Evolutionary conservation across 1,284 basidiomycete genomes (phyloP), one percentile per base, ranked within the genome.

Genomic region (Melampsora americana): DNA sequence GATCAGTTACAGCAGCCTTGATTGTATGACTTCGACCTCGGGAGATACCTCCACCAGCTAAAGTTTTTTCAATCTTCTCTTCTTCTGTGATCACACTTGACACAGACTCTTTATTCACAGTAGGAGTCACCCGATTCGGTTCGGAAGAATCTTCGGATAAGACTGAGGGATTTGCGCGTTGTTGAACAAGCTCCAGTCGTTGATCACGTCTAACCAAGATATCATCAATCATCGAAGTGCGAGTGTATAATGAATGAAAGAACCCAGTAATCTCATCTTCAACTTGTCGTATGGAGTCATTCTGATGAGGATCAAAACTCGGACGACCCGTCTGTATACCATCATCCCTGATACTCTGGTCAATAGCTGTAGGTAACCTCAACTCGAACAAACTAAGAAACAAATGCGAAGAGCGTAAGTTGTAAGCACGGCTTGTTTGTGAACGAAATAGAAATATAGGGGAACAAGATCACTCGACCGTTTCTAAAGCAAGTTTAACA

Each of bases 371-470:
- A 28, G 60, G 60, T 35, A 62, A 62, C 60, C 60, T 62, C 20
- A 62, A 28, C 18, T 62, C 60, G 32, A 62, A 62, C 60, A 62
- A 62, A 62, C 60, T 62, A 62, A 62, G 28, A 62, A 28, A 28
- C 30, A 32, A 62, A 62, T 6, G 26, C 3, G 16, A 35, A 62
- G 26, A 42, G 14, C 16, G 50, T 53, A 18, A 53, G 53, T 28
- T n/a, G 18, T 28, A n/a, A 23, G n/a, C 53, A 56, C 9, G 50
- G 23, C 14, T 26, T 35, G 3, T 3, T 35, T 35, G 35, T 61
- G n/a, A 62, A 62, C 32, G 11, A n/a, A 62, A 32, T 3, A 62
- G 28, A 62, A 62, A 62, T 5, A 62, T 7, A 30, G 5, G 6
- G 32, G 16, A 20, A 62, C 7, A 6, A 5, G 32, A 42, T 42